Conservation (phyloP, 108 stramenopile species). For the Nannochloropsis salina region DNA sequence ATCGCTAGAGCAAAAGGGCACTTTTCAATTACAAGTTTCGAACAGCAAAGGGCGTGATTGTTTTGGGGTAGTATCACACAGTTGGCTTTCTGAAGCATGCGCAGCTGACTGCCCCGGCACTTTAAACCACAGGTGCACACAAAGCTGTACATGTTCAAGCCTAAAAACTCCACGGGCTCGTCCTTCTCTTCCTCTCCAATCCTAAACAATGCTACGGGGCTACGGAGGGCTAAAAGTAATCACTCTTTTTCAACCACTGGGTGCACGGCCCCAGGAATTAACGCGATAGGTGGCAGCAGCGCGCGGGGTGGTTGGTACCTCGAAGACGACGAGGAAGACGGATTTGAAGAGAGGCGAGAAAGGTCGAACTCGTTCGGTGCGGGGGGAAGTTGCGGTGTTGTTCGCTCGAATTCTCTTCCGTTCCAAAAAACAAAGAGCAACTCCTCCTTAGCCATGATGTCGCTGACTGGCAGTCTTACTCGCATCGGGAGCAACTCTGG, state of each 20-base stretch:
- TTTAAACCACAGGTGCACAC: too few relatives aligned
- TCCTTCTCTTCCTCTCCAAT: neutral
- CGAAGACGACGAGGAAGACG: constrained; percentile 13
- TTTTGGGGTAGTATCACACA: too few relatives aligned
- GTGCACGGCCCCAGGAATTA: neutral
- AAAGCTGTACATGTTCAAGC: neutral
- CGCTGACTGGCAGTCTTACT: neutral
- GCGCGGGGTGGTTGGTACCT: neutral
- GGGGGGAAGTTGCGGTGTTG: neutral
- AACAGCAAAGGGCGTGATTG: too few relatives aligned
- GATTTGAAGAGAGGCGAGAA: constrained; percentile 9
- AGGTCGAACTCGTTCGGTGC: neutral
- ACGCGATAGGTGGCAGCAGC: neutral
- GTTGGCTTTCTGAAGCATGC: too few relatives aligned
- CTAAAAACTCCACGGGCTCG: neutral
- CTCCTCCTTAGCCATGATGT: neutral
- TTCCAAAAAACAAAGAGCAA: neutral
- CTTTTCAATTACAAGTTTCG: too few relatives aligned
- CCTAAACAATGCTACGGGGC: neutral
- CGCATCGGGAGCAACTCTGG: neutral
- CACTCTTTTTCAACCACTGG: neutral
- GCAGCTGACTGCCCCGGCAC: too few relatives aligned
- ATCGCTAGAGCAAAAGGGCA: too few relatives aligned
- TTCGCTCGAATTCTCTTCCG: neutral
- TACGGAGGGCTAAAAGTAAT: neutral